Evolutionary conservation across 768 basidiomycete species (phyloP).

Genomic region (Podaxis sp.): DNA sequence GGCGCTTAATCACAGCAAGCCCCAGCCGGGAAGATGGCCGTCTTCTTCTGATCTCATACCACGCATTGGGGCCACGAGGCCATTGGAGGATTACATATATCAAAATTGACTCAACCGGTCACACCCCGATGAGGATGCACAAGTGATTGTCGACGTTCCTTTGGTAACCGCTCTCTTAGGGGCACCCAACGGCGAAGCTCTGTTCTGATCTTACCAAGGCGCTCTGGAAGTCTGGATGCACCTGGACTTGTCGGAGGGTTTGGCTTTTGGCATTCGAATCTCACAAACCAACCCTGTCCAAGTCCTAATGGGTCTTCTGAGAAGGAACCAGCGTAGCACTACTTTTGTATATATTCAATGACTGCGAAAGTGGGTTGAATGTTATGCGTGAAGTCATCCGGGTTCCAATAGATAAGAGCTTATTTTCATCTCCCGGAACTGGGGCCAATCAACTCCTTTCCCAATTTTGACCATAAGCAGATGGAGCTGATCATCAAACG

Average conservation of each 20-base stretch:
- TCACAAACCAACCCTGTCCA: too few relatives aligned
- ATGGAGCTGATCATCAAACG: neutral
- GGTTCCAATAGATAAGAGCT: neutral
- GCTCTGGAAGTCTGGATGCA: neutral
- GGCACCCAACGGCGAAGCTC: neutral
- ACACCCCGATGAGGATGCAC: neutral
- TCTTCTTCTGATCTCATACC: conserved; percentile 4
- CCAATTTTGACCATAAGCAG: neutral
- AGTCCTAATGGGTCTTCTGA: too few relatives aligned
- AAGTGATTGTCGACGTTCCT: neutral
- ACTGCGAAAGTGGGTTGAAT: neutral
- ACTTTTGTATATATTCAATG: neutral
- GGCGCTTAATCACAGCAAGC: neutral
- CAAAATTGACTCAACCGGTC: neutral
- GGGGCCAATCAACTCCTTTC: neutral
- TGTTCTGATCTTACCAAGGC: too few relatives aligned
- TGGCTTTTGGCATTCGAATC: too few relatives aligned
- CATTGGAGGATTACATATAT: conserved; percentile 1
- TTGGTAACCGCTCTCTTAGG: neutral
- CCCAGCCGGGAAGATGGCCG: neutral
- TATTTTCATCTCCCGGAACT: neutral
- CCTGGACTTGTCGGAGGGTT: neutral
- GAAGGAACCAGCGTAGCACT: too few relatives aligned
- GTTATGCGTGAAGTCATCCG: neutral
- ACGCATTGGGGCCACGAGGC: conserved; percentile 4